Evolutionary conservation across 805 yeast species (phyloP).

Genomic region (Groenewaldozyma tartarivorans): DNA sequence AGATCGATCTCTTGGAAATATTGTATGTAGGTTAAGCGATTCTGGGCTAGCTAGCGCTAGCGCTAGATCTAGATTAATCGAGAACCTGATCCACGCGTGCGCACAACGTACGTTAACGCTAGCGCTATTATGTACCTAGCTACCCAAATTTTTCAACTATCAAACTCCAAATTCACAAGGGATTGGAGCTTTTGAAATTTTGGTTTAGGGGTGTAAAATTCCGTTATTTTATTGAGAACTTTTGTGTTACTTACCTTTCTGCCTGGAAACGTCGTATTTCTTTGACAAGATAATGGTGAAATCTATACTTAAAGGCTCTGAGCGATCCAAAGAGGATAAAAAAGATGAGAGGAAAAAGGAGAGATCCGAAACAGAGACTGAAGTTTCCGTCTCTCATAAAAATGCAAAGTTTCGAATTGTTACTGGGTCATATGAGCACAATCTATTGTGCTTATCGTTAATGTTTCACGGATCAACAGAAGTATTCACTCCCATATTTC

Average conservation of each 20-base stretch:
- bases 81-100: no score
- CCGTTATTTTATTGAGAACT: no score
- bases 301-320: not conserved
- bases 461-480: conserved; percentile 36
- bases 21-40: no score
- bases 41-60: no score
- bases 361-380: not conserved
- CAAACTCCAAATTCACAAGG: not conserved
- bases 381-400: conserved; percentile 1
- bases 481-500: conserved; percentile 86
- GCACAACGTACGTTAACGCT: no score
- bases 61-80: no score
- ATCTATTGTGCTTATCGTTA: conserved; percentile 71
- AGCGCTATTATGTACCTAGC: no score
- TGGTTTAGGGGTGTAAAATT: no score
- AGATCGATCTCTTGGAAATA: no score
- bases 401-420: conserved; percentile 48
- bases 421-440: conserved; percentile 95
- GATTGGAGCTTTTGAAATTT: no score
- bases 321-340: not conserved
- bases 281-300: not conserved
- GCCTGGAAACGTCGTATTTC: not conserved
- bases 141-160: not conserved
- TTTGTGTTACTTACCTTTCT: not conserved
- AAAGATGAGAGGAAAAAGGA: not conserved